Evolutionary conservation across 371 early-diverging fungal genomes (phyloP).

Genomic region (Mortierella sp.): DNA sequence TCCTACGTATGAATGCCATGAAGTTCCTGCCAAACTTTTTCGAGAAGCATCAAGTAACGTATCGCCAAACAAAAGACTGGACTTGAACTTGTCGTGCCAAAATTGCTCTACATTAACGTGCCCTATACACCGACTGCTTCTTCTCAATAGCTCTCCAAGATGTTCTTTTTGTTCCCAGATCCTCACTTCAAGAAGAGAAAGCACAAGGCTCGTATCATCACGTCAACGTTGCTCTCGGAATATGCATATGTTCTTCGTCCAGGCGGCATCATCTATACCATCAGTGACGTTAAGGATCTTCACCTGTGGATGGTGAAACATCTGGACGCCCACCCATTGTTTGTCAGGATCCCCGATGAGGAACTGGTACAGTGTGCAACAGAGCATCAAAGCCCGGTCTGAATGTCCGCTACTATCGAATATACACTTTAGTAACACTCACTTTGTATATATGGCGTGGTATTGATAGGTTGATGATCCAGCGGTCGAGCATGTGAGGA

Average conservation of each 20-base stretch:
- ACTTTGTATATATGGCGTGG: too few relatives aligned
- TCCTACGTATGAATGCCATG: slow-evolving; percentile 99
- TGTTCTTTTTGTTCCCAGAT: slow-evolving; percentile 99
- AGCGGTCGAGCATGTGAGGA: slow-evolving; percentile 83
- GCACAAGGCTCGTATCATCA: slow-evolving; percentile 99
- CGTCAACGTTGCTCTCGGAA: slow-evolving; percentile 90
- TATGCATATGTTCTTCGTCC: slow-evolving; percentile 93
- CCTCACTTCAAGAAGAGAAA: slow-evolving; percentile 99
- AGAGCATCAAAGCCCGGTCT: background rate
- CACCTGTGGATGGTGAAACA: slow-evolving; percentile 97
- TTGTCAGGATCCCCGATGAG: slow-evolving; percentile 86
- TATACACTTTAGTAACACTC: too few relatives aligned
- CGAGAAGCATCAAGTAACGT: slow-evolving; percentile 88
- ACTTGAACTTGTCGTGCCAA: too few relatives aligned
- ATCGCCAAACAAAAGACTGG: background rate
- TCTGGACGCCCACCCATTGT: slow-evolving; percentile 93
- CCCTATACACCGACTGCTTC: too few relatives aligned
- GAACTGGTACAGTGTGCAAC: slow-evolving; percentile 67
- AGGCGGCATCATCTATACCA: slow-evolving; percentile 96
- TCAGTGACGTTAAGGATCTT: slow-evolving; percentile 95
- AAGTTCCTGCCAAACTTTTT: slow-evolving; percentile 99
- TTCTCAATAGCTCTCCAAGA: slow-evolving; percentile 84
- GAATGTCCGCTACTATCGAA: too few relatives aligned
- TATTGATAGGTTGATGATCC: slow-evolving; percentile 86
- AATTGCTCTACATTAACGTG: too few relatives aligned